Percentiles rank a stretch among this genome's conserved stretches.
Conservation (phyloP, 1,284 basidiomycete genomes). For the Cryptococcus hybrid region DNA sequence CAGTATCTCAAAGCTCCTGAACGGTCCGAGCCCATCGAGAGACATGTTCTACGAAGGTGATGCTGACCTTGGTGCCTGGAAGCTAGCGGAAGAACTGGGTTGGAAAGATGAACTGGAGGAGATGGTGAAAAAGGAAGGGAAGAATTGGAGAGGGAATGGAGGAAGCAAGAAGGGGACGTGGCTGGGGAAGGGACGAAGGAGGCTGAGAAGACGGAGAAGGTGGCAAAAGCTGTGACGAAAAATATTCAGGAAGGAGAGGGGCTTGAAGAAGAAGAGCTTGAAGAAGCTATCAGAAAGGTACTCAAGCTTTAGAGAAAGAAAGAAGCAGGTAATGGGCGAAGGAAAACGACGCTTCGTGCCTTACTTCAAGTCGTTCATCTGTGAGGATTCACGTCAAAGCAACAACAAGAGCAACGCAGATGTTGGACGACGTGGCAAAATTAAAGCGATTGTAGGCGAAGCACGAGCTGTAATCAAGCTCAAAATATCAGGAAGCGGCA, state of each 20-base stretch:
- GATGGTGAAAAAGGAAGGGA: slow-evolving; percentile 27
- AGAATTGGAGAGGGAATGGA: slow-evolving; percentile 32
- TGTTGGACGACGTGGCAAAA: no score
- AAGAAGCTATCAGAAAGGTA: slow-evolving; percentile 15
- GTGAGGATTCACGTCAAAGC: no score
- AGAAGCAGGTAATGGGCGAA: no score
- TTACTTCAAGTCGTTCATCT: no score
- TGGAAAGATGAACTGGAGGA: slow-evolving; percentile 45
- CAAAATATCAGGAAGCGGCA: no score
- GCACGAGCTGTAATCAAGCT: no score
- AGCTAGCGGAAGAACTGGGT: slow-evolving; percentile 39
- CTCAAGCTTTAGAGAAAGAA: slow-evolving; percentile 7
- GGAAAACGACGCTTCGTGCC: no score
- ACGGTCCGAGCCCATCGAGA: slow-evolving; percentile 4
- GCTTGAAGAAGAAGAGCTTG: slow-evolving; percentile 10
- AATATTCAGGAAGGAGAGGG: slow-evolving; percentile 3
- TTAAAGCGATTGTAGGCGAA: no score
- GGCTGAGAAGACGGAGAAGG: slow-evolving; percentile 2
- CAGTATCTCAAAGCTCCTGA: not conserved
- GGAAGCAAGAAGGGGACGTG: slow-evolving; percentile 14
- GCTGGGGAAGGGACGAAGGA: slow-evolving; percentile 1
- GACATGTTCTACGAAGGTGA: slow-evolving; percentile 50
- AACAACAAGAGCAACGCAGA: no score
- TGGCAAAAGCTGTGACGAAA: not conserved
- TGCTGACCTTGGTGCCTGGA: slow-evolving; percentile 40